These are phyloP conservation scores for Puccinia novopanici DNA, from an alignment of 1,284 basidiomycete species.

Conservation along the genomic window DNA sequence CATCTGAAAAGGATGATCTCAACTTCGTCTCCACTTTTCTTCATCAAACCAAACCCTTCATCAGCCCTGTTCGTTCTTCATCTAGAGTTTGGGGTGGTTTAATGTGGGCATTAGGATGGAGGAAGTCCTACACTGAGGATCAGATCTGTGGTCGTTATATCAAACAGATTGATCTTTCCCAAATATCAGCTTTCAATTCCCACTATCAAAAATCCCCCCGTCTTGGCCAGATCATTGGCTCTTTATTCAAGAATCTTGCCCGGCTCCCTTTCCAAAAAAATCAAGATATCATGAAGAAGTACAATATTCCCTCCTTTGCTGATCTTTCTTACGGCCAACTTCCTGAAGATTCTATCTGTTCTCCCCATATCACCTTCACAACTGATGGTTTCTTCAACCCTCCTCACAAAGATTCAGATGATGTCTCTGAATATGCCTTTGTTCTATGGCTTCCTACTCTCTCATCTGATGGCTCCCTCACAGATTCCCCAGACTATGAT, in stretches of 20 bases:
- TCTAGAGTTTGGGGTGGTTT: neutral
- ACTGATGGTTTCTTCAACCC: slow-evolving; percentile 1
- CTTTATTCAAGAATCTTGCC: neutral
- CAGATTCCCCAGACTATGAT: neutral
- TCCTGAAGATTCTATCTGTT: neutral
- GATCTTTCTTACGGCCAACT: neutral
- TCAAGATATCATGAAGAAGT: neutral
- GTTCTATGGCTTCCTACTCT: neutral
- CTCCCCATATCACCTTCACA: slow-evolving; percentile 3
- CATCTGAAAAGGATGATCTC: neutral
- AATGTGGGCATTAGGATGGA: neutral
- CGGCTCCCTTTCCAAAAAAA: neutral
- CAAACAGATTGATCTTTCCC: neutral
- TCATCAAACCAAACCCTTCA: neutral
- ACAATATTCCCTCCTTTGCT: neutral
- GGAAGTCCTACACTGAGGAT: neutral
- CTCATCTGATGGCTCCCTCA: neutral
- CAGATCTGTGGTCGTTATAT: neutral
- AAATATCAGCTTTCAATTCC: neutral
- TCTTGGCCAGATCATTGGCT: neutral
- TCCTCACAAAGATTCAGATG: neutral
- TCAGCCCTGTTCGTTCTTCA: neutral
- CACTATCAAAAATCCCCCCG: neutral
- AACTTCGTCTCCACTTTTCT: neutral
- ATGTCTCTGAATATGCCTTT: slow-evolving; percentile 1